Evolutionary conservation across 306 rosid genomes (phyloP).

Genomic region (Gleditsia sinensis): DNA sequence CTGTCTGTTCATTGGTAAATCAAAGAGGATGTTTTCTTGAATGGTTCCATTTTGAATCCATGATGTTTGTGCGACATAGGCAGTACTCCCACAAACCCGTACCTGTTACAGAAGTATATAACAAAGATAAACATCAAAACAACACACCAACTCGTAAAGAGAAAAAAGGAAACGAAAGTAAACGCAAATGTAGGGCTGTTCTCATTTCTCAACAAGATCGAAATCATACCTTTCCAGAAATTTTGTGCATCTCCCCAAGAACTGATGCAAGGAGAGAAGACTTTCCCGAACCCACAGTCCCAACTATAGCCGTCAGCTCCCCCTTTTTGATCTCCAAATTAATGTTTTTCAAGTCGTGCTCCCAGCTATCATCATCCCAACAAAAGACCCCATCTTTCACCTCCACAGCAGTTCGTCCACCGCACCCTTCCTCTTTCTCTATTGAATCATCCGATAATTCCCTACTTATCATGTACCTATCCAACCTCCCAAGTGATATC

Average conservation of each 20-base stretch:
- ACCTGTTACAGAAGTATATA: constrained; percentile 51
- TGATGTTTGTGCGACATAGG: constrained; percentile 95
- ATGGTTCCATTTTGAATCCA: constrained; percentile 98
- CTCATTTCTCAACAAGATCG: not conserved
- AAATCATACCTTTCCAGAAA: constrained; percentile 60
- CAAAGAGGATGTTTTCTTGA: constrained; percentile 83
- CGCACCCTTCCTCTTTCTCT: constrained; percentile 64
- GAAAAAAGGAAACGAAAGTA: not conserved
- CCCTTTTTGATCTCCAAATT: constrained; percentile 67
- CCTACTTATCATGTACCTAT: constrained; percentile 72
- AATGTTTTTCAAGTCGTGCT: constrained; percentile 60
- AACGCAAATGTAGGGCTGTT: no score
- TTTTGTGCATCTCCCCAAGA: constrained; percentile 92
- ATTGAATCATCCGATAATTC: constrained; percentile 60
- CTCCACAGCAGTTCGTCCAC: constrained; percentile 57
- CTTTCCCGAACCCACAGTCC: constrained; percentile 92
- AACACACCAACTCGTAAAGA: no score
- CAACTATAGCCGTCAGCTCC: constrained; percentile 83
- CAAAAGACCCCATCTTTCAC: constrained; percentile 68
- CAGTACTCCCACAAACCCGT: constrained; percentile 79
- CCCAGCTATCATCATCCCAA: constrained; percentile 82
- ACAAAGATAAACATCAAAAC: no score
- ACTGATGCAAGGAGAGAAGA: constrained; percentile 88
- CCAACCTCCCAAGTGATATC: constrained; percentile 87
- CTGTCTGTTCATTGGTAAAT: constrained; percentile 71